phyloP scores from a whole-genome alignment of 2,329 filamentous ascomycete genomes.

The Aspergillus uvarum region DNA sequence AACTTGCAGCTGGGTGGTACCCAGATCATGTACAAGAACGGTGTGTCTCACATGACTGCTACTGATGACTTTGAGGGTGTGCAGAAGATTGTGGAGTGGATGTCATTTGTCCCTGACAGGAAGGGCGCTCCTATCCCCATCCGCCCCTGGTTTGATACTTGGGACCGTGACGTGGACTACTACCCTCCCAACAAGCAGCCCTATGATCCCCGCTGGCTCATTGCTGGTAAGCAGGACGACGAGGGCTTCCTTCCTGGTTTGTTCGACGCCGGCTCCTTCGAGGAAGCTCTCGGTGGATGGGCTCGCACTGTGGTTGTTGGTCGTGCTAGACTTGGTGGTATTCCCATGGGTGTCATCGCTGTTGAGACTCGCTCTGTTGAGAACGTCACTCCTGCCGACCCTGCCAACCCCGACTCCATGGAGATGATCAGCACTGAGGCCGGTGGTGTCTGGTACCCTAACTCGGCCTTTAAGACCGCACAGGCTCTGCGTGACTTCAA shows the following conservation, averaged over 20 bases:
- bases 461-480: slow-evolving; percentile 99
- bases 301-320: slow-evolving; percentile 95
- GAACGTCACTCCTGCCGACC: slow-evolving; percentile 94
- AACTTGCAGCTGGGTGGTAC: slow-evolving; percentile 99
- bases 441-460: slow-evolving; percentile 99
- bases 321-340: slow-evolving; percentile 92
- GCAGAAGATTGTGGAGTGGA: slow-evolving; percentile 96
- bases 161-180: slow-evolving; percentile 91
- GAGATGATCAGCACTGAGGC: slow-evolving; percentile 94
- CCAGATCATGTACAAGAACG: slow-evolving; percentile 99
- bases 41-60: slow-evolving; percentile 98
- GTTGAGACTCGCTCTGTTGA: slow-evolving; percentile 95
- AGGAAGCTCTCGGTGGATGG: slow-evolving; percentile 95
- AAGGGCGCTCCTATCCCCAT: slow-evolving; percentile 92
- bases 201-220: slow-evolving; percentile 93
- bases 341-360: slow-evolving; percentile 96
- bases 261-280: slow-evolving; percentile 95
- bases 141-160: slow-evolving; percentile 76
- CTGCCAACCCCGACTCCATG: slow-evolving; percentile 96
- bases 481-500: slow-evolving; percentile 99
- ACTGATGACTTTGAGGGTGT: slow-evolving; percentile 97
- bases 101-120: slow-evolving; percentile 95
- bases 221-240: slow-evolving; percentile 80
- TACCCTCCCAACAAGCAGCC: slow-evolving; percentile 75
- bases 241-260: slow-evolving; percentile 84